These are phyloP conservation scores for Phylloporus arenicola DNA, from an alignment of 768 basidiomycete species.

Conservation along the genomic window DNA sequence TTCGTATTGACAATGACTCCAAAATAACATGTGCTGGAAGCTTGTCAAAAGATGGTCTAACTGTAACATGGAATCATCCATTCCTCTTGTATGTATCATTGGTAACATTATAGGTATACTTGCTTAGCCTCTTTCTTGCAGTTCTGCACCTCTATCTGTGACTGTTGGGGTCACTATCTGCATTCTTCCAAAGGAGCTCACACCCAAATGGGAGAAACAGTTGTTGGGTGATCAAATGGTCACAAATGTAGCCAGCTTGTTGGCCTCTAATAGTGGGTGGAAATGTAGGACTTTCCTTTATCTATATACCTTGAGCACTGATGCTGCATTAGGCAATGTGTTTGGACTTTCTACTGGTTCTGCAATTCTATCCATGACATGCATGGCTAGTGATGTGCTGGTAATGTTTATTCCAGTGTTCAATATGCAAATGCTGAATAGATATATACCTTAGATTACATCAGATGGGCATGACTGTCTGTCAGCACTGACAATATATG, in stretches of 20 bases:
- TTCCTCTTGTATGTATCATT: background rate
- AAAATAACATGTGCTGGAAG: constrained; percentile 1
- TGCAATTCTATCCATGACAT: no score
- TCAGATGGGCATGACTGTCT: no score
- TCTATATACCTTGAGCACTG: no score
- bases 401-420: no score
- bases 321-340: no score
- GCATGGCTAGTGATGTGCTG: no score
- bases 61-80: constrained; percentile 1
- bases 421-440: no score
- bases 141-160: background rate
- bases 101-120: no score
- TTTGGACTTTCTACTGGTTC: no score
- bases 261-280: background rate
- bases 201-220: background rate
- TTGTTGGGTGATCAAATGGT: background rate
- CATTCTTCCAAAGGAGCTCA: background rate
- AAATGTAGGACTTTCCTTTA: no score
- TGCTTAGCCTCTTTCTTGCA: background rate
- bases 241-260: background rate
- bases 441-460: no score
- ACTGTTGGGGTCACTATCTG: background rate
- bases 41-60: background rate
- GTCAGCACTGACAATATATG: no score
- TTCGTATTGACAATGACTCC: background rate